phyloP scores from a whole-genome alignment of 23 red algal genomes.

The Agarophyton chilense region DNA sequence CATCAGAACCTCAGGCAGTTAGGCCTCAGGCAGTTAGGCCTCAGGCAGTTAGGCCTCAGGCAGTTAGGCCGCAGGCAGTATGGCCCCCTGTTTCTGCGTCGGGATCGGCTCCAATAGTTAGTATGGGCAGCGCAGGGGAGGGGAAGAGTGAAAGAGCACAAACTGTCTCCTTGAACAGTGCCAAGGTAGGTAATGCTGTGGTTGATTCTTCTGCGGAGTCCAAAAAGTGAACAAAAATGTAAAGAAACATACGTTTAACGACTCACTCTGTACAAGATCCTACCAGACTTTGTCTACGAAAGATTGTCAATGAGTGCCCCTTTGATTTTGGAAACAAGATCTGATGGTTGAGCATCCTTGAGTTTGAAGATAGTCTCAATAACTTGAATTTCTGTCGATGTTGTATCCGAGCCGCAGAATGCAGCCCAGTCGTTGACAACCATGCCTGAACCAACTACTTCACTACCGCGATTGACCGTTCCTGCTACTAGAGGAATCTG shows the following conservation, averaged over 20 bases:
- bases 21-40: too few relatives aligned
- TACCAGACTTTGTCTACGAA: too few relatives aligned
- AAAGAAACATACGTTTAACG: slow-evolving; percentile 30
- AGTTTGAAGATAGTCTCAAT: slow-evolving; percentile 93
- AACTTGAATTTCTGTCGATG: slow-evolving; percentile 84
- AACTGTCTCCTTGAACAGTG: not conserved
- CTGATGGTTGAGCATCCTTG: slow-evolving; percentile 50
- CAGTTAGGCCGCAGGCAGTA: too few relatives aligned
- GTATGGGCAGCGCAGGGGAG: not conserved
- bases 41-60: not conserved
- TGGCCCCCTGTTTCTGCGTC: not conserved
- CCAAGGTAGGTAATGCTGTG: not conserved
- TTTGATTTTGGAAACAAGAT: slow-evolving; percentile 58
- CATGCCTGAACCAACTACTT: slow-evolving; percentile 90
- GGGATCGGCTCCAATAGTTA: not conserved
- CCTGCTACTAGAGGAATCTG: slow-evolving; percentile 94
- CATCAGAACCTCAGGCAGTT: too few relatives aligned
- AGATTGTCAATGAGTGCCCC: slow-evolving; percentile 80
- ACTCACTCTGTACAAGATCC: slow-evolving; percentile 13
- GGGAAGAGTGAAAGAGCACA: not conserved
- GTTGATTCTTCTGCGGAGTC: not conserved
- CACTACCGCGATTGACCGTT: slow-evolving; percentile 90
- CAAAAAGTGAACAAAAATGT: slow-evolving; percentile 11
- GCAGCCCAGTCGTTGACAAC: slow-evolving; percentile 96
- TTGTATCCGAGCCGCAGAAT: slow-evolving; percentile 91